A percentile compares a stretch with the other conserved stretches of the same genome.
phyloP scores from a whole-genome alignment of 805 yeast genomes.

The Yamadazyma philogaea region DNA sequence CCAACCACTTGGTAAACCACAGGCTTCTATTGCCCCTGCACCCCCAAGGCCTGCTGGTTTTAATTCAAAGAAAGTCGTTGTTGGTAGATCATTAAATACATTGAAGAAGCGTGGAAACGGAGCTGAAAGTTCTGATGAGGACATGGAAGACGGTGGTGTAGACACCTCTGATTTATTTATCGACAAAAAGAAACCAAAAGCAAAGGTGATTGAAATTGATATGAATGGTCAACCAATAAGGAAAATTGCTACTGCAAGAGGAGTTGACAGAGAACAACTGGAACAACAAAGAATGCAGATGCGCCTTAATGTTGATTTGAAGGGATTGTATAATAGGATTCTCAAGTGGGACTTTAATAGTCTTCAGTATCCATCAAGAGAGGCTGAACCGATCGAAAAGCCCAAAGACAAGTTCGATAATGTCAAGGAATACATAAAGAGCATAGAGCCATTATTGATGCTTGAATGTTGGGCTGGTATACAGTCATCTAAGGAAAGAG shows the following conservation, averaged over 20 bases:
- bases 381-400: constrained; percentile 26
- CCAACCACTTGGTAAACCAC: constrained; percentile 19
- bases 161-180: constrained; percentile 42
- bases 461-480: constrained; percentile 94
- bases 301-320: constrained; percentile 73
- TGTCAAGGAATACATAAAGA: constrained; percentile 62
- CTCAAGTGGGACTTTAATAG: constrained; percentile 72
- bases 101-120: constrained; percentile 29
- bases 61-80: constrained; percentile 26
- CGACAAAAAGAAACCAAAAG: constrained; percentile 28
- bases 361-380: constrained; percentile 53
- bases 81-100: constrained; percentile 38
- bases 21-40: constrained; percentile 35
- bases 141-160: constrained; percentile 16
- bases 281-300: constrained; percentile 77
- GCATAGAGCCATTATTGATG: constrained; percentile 76
- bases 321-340: constrained; percentile 66
- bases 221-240: constrained; percentile 41
- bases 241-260: constrained; percentile 20
- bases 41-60: constrained; percentile 55
- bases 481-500: constrained; percentile 65
- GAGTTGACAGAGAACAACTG: constrained; percentile 35
- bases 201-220: constrained; percentile 41
- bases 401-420: constrained; percentile 49
- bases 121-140: constrained; percentile 34